Evolutionary conservation across 2,329 filamentous ascomycete genomes (phyloP), one percentile per base, ranked within the genome.

Genomic region (Alternaria solani): DNA sequence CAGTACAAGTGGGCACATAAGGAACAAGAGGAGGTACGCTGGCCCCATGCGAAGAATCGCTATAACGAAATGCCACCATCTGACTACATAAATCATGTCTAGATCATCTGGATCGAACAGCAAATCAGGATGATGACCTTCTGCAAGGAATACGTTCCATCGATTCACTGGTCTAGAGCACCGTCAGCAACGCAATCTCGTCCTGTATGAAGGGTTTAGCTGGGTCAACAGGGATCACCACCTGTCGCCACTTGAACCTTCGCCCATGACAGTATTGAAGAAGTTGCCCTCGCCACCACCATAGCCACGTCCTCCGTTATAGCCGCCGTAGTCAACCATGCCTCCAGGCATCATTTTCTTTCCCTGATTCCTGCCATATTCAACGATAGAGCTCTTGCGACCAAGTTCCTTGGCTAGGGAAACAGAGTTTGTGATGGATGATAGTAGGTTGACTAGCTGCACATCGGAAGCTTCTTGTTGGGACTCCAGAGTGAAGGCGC

Each of bases 391-490:
- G 66, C 90, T 92, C 78, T 94, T 96, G 71, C 88, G 89, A 43
- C 93, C 92, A 2, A 94, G 81, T 48, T 92, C 89, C 55, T 90
- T 87, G 25, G 91, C 88, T 34, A 88, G 86, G 57, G 87, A 87
- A 20, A 94, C 84, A 62, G 88, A 91, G 63, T 91, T 86, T 64
- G 94, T 89, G 30, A 97, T 85, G 23, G 87, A 85, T 44, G 91
- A 90, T 8, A 98, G 85, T 2, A 98, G 82, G 5, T 87, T 87
- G 51, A 96, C 86, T 2, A 97, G 85, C 55, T 89, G 85, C 28
- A 97, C 93, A 70, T 98, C 93, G 71, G 96, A 95, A 62, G 89
- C 85, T 80, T 97, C 91, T 54, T 90, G 88, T 38, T 90, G 82
- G 38, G 91, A 86, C 77, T 96, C 91, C 34, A 86, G 83, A 28